These are phyloP conservation scores for Trichoderma polysporum DNA, from an alignment of 2,329 filamentous ascomycete genomes.

Conservation along the genomic window DNA sequence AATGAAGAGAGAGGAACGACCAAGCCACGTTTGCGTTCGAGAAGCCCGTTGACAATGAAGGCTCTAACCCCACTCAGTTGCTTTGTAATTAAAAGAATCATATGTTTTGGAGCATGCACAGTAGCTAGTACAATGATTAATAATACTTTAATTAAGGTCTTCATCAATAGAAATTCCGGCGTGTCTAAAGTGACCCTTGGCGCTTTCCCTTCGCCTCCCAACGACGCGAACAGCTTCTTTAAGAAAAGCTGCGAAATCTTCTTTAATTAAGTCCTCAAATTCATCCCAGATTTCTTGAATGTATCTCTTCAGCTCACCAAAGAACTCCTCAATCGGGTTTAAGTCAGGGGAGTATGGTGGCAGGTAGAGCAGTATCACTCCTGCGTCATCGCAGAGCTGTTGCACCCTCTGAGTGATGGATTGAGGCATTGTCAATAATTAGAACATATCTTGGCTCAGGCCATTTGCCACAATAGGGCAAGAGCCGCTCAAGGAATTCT, in stretches of 20 bases:
- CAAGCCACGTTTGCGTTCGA: too few species aligned
- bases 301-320: neutral
- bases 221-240: neutral
- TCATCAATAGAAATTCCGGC: neutral
- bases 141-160: too few species aligned
- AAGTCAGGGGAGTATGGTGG: conserved; percentile 29
- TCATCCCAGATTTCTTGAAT: too few species aligned
- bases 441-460: conserved; percentile 37
- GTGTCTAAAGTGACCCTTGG: neutral
- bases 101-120: too few species aligned
- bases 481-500: conserved; percentile 1
- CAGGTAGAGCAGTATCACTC: conserved; percentile 21
- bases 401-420: conserved; percentile 31
- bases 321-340: conserved; percentile 30
- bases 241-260: too few species aligned
- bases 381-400: conserved; percentile 30
- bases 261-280: too few species aligned
- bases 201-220: neutral
- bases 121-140: too few species aligned
- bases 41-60: too few species aligned
- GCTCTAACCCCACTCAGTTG: too few species aligned
- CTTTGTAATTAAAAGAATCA: too few species aligned
- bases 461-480: conserved; percentile 33
- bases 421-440: conserved; percentile 38
- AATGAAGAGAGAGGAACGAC: too few species aligned